A percentile compares a stretch with the other conserved stretches of the same genome.
Evolutionary conservation across 2,329 filamentous ascomycete genomes (phyloP).

Genomic region (Colletotrichum godetiae): DNA sequence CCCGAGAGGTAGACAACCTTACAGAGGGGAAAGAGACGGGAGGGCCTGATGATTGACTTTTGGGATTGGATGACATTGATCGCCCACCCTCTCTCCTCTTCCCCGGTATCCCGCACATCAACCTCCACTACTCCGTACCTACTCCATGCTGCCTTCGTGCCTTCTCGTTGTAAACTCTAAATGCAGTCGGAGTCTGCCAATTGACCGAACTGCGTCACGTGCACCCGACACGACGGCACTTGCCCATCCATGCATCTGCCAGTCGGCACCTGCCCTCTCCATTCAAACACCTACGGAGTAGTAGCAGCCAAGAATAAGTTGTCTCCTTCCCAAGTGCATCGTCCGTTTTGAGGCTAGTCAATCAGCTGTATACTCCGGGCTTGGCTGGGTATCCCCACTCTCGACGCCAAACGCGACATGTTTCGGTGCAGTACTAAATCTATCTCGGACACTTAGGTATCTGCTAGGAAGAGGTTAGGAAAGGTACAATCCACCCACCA

Average conservation of each 20-base stretch:
- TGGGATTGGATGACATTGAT: background rate
- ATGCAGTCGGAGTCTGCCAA: background rate
- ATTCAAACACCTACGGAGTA: background rate
- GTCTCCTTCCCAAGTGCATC: background rate
- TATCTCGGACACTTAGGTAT: background rate
- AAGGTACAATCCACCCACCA: background rate
- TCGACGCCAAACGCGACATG: background rate
- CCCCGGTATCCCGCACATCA: background rate
- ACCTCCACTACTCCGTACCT: background rate
- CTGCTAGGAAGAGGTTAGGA: too few species aligned
- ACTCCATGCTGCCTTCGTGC: background rate
- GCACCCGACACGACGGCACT: background rate
- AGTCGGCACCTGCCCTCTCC: background rate
- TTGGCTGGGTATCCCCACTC: background rate
- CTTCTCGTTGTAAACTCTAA: background rate
- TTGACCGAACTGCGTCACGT: background rate
- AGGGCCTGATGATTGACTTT: background rate
- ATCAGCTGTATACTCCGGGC: background rate
- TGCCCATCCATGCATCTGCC: background rate
- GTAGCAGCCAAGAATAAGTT: background rate
- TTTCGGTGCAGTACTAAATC: constrained; percentile 1
- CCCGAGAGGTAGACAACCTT: background rate
- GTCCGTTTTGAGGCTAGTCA: background rate
- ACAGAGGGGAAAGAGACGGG: background rate
- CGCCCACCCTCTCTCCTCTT: background rate